Evolutionary conservation across 805 yeast genomes (phyloP).

Genomic region (Teunomyces barrocoloradensis): DNA sequence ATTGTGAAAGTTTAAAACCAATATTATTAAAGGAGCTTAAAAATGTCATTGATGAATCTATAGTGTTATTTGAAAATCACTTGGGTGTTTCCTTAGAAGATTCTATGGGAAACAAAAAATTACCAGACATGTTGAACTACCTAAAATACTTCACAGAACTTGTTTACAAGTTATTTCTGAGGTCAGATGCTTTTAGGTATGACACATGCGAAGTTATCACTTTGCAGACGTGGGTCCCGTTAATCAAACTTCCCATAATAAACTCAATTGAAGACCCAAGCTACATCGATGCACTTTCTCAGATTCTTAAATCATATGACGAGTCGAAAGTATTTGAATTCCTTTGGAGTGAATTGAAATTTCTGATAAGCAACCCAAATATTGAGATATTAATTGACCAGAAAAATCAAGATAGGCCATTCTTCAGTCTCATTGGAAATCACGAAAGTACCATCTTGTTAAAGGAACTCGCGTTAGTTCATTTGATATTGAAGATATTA

Average conservation of each 20-base stretch:
- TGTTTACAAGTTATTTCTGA: too few species aligned
- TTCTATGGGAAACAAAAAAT: too few species aligned
- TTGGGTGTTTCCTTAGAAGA: too few species aligned
- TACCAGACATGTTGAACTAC: too few species aligned
- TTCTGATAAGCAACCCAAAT: background rate
- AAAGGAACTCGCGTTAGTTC: background rate
- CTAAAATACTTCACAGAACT: too few species aligned
- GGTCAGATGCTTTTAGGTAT: too few species aligned
- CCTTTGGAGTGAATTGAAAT: background rate
- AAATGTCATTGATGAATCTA: too few species aligned
- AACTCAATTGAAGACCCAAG: too few species aligned
- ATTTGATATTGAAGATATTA: background rate
- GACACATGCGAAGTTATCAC: background rate
- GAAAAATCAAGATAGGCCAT: background rate
- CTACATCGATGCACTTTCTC: too few species aligned
- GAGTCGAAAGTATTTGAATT: background rate
- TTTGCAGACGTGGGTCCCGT: background rate
- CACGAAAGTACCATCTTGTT: background rate
- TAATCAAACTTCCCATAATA: background rate
- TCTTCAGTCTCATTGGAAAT: background rate
- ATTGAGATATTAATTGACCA: background rate
- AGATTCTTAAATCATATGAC: background rate
- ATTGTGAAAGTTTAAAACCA: too few species aligned
- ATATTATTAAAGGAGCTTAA: too few species aligned
- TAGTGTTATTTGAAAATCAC: too few species aligned